These are phyloP conservation scores for Apiospora kogelbergensis DNA, from an alignment of 2,329 filamentous ascomycete genomes.

Conservation along the genomic window DNA sequence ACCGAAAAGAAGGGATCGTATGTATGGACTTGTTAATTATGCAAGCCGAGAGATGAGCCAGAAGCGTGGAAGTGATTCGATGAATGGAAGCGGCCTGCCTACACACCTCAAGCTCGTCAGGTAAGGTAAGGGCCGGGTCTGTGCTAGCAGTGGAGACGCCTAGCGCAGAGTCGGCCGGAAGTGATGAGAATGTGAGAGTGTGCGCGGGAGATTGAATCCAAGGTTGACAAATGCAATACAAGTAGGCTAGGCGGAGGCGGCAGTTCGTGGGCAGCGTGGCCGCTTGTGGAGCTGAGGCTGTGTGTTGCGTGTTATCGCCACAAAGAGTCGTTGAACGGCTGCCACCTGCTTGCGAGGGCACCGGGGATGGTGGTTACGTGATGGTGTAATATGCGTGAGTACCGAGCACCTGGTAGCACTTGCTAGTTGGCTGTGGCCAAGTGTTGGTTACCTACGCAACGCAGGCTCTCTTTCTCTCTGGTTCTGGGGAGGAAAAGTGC, in stretches of 20 bases:
- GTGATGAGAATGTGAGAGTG: background rate
- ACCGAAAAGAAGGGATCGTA: background rate
- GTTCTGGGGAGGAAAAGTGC: background rate
- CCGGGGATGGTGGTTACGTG: background rate
- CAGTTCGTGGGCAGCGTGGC: background rate
- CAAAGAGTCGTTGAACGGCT: background rate
- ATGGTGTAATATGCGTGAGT: background rate
- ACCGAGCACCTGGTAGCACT: background rate
- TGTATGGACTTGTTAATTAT: background rate
- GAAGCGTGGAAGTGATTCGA: background rate
- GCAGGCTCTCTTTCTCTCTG: background rate
- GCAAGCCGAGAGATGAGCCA: conserved; percentile 1
- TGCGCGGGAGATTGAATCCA: background rate
- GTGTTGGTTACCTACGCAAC: background rate
- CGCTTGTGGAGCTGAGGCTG: background rate
- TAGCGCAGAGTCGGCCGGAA: conserved; percentile 2
- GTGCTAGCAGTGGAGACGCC: conserved; percentile 5
- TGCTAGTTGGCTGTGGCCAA: background rate
- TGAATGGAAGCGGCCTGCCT: conserved; percentile 2
- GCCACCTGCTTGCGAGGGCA: background rate
- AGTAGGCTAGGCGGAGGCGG: background rate
- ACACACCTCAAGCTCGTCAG: background rate
- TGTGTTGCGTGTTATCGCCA: conserved; percentile 7
- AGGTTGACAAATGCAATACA: conserved; percentile 1
- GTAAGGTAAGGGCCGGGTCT: background rate